phyloP scores from a whole-genome alignment of 768 basidiomycete species.

The Boletus fagicola region DNA sequence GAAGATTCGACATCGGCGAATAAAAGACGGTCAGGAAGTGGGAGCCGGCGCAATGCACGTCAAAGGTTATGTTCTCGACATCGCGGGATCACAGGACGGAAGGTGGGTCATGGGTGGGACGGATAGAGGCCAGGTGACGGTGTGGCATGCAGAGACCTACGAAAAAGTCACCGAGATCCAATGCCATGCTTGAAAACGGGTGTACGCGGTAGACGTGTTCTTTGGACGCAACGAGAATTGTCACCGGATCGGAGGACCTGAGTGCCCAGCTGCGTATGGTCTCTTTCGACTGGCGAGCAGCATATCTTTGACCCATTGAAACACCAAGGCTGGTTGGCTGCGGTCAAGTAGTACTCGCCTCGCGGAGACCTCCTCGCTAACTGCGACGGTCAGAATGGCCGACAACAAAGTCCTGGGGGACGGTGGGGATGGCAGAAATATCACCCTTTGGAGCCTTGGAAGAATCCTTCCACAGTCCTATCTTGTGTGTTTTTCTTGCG shows the following conservation, averaged over 20 bases:
- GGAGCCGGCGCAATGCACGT: not conserved
- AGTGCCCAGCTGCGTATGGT: not conserved
- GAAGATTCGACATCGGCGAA: not conserved
- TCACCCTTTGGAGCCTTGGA: not conserved
- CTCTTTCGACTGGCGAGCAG: too few relatives aligned
- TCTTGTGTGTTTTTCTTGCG: not conserved
- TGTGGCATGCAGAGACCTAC: not conserved
- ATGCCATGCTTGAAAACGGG: slow-evolving; percentile 1
- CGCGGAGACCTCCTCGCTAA: not conserved
- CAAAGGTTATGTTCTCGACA: not conserved
- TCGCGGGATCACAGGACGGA: slow-evolving; percentile 4
- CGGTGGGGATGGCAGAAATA: not conserved
- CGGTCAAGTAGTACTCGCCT: not conserved
- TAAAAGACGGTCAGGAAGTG: not conserved
- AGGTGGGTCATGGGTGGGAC: slow-evolving; percentile 7
- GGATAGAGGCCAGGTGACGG: slow-evolving; percentile 1
- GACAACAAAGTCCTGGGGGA: not conserved
- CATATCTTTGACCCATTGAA: not conserved
- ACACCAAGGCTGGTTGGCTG: not conserved
- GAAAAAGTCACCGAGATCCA: not conserved
- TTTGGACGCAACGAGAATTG: not conserved
- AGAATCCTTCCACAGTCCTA: too few relatives aligned
- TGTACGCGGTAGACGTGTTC: slow-evolving; percentile 9
- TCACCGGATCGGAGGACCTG: not conserved
- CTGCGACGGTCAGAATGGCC: not conserved